These are phyloP conservation scores for Penicillium hesseltinei DNA, from an alignment of 2,329 filamentous ascomycete species.

Conservation along the genomic window DNA sequence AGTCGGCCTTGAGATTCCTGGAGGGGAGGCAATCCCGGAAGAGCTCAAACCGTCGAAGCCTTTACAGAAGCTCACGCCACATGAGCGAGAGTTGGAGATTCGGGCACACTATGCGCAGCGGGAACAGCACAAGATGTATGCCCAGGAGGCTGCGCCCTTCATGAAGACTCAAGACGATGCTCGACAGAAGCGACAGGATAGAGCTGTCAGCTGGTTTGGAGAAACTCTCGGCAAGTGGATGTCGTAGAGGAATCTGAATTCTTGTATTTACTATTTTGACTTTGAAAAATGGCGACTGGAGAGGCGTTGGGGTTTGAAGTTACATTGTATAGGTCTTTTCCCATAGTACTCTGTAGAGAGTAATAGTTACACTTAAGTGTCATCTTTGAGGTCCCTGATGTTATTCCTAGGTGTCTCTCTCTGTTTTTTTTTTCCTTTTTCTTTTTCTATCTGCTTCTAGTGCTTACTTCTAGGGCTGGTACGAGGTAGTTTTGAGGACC, in stretches of 20 bases:
- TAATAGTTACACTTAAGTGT: not conserved
- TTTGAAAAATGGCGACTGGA: slow-evolving; percentile 1
- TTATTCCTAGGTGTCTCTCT: too few species aligned
- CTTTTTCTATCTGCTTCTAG: not conserved
- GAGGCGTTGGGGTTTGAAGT: slow-evolving; percentile 2
- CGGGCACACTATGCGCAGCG: slow-evolving; percentile 39
- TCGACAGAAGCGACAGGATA: slow-evolving; percentile 40
- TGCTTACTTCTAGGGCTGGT: not conserved
- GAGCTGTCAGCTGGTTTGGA: slow-evolving; percentile 43
- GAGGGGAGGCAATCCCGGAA: slow-evolving; percentile 35
- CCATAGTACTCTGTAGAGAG: not conserved
- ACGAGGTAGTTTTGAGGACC: not conserved
- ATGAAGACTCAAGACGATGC: slow-evolving; percentile 39
- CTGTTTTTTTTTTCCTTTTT: not conserved
- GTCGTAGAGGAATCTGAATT: slow-evolving; percentile 21
- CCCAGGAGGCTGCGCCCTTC: slow-evolving; percentile 36
- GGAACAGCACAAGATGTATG: slow-evolving; percentile 38
- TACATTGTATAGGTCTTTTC: not conserved
- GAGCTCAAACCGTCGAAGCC: slow-evolving; percentile 40
- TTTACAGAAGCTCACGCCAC: slow-evolving; percentile 44
- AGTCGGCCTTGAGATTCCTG: slow-evolving; percentile 34
- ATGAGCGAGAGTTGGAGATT: slow-evolving; percentile 48
- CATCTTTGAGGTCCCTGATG: not conserved
- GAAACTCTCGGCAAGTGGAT: slow-evolving; percentile 45
- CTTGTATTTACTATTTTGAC: slow-evolving; percentile 3